A percentile compares a stretch with the other conserved stretches of the same genome.
phyloP scores from a whole-genome alignment of 257 asterid species.

The Lycium ferocissimum region DNA sequence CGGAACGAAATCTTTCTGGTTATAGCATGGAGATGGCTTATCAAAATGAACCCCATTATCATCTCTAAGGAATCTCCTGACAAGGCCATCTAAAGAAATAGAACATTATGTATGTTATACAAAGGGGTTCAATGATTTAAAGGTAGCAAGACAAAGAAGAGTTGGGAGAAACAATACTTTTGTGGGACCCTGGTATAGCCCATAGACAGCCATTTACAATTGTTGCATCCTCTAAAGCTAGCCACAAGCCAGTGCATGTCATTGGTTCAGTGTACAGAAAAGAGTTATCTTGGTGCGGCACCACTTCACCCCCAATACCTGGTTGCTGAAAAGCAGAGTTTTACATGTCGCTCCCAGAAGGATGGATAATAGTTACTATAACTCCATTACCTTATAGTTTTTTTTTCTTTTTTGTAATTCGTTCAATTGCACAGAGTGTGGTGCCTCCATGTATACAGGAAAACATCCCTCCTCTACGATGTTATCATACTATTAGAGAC shows the following conservation, averaged over 20 bases:
- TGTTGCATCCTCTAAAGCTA: constrained; percentile 88
- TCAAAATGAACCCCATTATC: constrained; percentile 84
- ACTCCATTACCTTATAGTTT: background rate
- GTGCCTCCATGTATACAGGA: background rate
- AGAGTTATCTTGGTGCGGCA: constrained; percentile 93
- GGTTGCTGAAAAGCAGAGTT: constrained; percentile 69
- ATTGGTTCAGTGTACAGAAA: constrained; percentile 73
- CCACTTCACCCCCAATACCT: constrained; percentile 86
- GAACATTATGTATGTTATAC: background rate
- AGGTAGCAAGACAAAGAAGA: constrained; percentile 8
- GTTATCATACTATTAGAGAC: constrained; percentile 13
- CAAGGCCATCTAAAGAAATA: constrained; percentile 67
- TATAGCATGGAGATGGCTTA: constrained; percentile 75
- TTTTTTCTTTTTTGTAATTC: constrained; percentile 21
- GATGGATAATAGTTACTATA: background rate
- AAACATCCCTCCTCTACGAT: background rate
- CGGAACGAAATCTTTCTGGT: constrained; percentile 70
- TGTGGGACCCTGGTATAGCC: constrained; percentile 94
- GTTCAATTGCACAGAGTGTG: background rate
- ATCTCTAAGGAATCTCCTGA: constrained; percentile 90
- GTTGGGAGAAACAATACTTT: constrained; percentile 48
- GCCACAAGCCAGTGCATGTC: constrained; percentile 95
- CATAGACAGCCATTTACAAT: constrained; percentile 86
- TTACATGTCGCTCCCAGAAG: constrained; percentile 23
- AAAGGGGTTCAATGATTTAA: background rate